Base-by-base conservation (phyloP, 2,329 filamentous ascomycete genomes). In the Trichoderma harzianum region DNA sequence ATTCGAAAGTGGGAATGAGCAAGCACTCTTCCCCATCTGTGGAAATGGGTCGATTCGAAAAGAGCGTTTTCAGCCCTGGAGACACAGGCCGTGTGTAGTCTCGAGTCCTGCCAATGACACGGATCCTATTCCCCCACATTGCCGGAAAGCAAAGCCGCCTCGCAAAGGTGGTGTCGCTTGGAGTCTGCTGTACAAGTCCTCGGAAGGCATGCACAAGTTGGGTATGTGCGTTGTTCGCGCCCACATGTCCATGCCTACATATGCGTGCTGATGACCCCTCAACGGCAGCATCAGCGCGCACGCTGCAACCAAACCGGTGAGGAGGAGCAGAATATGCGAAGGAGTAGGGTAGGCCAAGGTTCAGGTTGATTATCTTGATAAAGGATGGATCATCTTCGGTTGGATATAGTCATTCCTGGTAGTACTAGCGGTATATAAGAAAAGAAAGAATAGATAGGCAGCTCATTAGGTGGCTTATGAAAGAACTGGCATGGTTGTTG, bases 271-370 rank as follows among this genome's bases (percentile, higher is more conserved):
- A 64, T 63, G 30, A 32, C 68, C 68, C 68, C 60, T 64, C 68
- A 64, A 26, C 47, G 60, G 68, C 58, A 70, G 68, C 68, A 57
- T 64, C 60, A 58, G 39, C 43, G 34, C 68, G 39, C 43, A 26
- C 68, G 34, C 43, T 64, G 68, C 60, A 70, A 70, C 68, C 58
- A 64, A 57, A 36, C 68, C 58, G 68, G 68, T 70, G 60, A 70
- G 43, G 51, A 57, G 60, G 36, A 70, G 11, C 58, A 32, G 24
- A 55, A 63, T 36, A 28, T 57, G 58, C 58, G 43, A 55, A 43
- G 61, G 28, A 62, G 57, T 32, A 47, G 57, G 68, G 47, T 28
- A 57, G 58, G 43, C 39, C 39, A 51, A 39, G 36, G 36, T 39
- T 18, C 36, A n/a, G 57, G 43, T 39, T 26, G 36, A 16, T 34